These are phyloP conservation scores for Bidens hawaiensis DNA, from an alignment of 140 eudicot genomes.

Conservation along the genomic window DNA sequence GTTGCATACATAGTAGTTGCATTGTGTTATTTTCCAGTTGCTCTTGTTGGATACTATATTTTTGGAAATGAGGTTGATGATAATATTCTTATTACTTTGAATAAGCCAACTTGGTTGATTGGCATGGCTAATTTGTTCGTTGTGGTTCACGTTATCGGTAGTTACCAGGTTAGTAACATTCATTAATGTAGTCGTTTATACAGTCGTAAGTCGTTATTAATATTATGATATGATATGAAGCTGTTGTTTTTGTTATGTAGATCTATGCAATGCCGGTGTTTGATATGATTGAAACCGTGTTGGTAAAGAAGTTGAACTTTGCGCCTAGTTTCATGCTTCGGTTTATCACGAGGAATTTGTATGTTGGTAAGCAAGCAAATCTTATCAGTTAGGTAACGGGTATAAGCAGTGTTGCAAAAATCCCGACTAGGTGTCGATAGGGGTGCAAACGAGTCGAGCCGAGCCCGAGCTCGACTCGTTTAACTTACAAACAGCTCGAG, in stretches of 20 bases:
- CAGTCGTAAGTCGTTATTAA: too few species aligned
- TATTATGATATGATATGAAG: not conserved
- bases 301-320: constrained; percentile 61
- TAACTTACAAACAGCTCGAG: too few species aligned
- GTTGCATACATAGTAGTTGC: not conserved
- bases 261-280: constrained; percentile 82
- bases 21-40: not conserved
- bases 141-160: not conserved
- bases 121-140: not conserved
- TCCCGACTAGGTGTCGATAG: not conserved
- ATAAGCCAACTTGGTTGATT: not conserved
- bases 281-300: constrained; percentile 70
- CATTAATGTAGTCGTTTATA: not conserved
- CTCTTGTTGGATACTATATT: not conserved
- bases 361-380: constrained; percentile 51
- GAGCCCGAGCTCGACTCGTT: too few species aligned
- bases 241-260: constrained; percentile 18
- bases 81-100: not conserved
- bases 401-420: too few species aligned
- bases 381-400: too few species aligned
- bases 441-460: not conserved
- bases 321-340: constrained; percentile 49
- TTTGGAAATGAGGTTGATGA: not conserved
- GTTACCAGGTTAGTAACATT: not conserved
- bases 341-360: constrained; percentile 52